These are phyloP conservation scores for Talaromyces islandicus DNA, from an alignment of 2,329 filamentous ascomycete species.

Conservation along the genomic window DNA sequence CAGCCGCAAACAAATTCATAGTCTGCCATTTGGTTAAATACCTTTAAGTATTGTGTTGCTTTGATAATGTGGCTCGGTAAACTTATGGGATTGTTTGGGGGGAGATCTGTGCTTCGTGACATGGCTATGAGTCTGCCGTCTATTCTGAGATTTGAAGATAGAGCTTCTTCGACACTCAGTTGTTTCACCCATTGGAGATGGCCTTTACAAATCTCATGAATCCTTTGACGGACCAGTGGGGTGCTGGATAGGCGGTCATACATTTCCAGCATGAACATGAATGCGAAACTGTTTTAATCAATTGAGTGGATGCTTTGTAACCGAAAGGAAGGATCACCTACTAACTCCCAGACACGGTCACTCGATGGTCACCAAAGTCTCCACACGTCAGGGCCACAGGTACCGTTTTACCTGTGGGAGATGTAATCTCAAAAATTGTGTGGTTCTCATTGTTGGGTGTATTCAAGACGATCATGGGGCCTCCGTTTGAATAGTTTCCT, in stretches of 20 bases:
- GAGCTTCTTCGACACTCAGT: constrained; percentile 1
- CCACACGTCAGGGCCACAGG: constrained; percentile 14
- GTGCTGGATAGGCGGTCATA: neutral
- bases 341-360: constrained; percentile 14
- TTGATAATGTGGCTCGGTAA: constrained; percentile 15
- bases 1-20: constrained; percentile 12
- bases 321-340: constrained; percentile 5
- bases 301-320: neutral
- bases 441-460: constrained; percentile 3
- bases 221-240: neutral
- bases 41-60: constrained; percentile 11
- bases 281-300: constrained; percentile 11
- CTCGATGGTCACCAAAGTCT: constrained; percentile 15
- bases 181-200: constrained; percentile 11
- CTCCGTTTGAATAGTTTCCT: neutral
- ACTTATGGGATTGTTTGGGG: constrained; percentile 11
- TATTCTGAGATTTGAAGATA: constrained; percentile 13
- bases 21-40: constrained; percentile 7
- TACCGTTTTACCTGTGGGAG: neutral
- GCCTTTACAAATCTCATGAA: constrained; percentile 12
- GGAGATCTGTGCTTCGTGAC: constrained; percentile 6
- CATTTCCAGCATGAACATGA: constrained; percentile 15
- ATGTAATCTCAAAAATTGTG: constrained; percentile 1
- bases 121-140: constrained; percentile 5
- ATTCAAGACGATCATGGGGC: neutral